These are phyloP conservation scores for Mycena kentingensis DNA, from an alignment of 768 basidiomycete genomes.

Conservation along the genomic window DNA sequence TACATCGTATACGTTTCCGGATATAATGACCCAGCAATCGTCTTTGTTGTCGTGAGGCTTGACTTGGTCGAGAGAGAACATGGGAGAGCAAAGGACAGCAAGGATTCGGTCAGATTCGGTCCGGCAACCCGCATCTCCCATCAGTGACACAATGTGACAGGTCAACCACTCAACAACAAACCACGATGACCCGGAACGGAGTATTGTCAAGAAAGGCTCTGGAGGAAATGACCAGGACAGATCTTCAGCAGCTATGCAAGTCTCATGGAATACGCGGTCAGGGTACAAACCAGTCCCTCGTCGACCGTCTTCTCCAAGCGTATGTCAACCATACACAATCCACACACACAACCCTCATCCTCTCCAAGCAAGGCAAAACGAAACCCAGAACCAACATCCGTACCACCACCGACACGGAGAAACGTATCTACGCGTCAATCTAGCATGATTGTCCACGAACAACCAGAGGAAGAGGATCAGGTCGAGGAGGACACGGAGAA, in stretches of 20 bases:
- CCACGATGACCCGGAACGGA: background rate
- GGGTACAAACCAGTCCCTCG: no score
- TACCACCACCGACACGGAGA: conserved; percentile 37
- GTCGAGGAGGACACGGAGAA: conserved; percentile 28
- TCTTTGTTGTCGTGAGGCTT: conserved; percentile 51
- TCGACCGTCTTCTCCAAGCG: conserved; percentile 67
- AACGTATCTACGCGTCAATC: conserved; percentile 37
- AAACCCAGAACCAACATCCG: conserved; percentile 24
- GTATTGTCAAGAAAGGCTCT: conserved; percentile 45
- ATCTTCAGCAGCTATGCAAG: conserved; percentile 70
- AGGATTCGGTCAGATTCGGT: background rate
- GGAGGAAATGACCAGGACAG: conserved; percentile 49
- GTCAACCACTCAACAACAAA: no score
- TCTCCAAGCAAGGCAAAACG: conserved; percentile 28
- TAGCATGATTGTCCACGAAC: conserved; percentile 52
- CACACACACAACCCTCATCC: conserved; percentile 16
- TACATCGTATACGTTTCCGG: conserved; percentile 82
- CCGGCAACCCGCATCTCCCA: no score
- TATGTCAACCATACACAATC: conserved; percentile 19
- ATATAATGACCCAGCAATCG: conserved; percentile 83
- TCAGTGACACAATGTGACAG: no score
- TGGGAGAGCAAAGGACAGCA: conserved; percentile 22
- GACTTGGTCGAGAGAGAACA: conserved; percentile 58
- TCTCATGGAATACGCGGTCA: no score
- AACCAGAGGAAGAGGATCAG: conserved; percentile 42